Conservation (phyloP, 306 rosid genomes). For the Lathyrus tuberosus region DNA sequence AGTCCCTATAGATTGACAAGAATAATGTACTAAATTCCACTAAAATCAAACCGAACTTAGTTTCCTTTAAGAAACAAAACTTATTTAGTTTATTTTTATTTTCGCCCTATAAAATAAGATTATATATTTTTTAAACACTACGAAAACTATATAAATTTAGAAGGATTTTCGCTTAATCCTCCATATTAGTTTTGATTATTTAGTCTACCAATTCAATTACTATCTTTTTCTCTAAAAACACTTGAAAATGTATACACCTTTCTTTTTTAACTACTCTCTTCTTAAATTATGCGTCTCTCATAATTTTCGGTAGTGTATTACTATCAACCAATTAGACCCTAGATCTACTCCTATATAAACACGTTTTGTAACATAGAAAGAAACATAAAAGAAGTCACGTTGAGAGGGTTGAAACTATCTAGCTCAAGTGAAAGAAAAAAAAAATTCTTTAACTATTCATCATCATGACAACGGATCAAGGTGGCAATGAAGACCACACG, state of each 20-base stretch:
- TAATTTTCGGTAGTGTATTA: not conserved
- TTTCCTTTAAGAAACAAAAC: not conserved
- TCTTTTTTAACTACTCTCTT: not conserved
- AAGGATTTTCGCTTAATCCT: not conserved
- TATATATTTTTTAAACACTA: not conserved
- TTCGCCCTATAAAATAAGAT: not conserved
- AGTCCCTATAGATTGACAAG: not conserved
- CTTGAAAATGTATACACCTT: no score
- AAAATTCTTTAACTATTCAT: not conserved
- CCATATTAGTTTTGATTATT: not conserved
- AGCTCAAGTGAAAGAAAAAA: not conserved
- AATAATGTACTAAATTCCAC: not conserved
- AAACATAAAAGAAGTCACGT: not conserved
- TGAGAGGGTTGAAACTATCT: not conserved
- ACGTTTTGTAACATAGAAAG: not conserved
- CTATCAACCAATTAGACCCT: not conserved
- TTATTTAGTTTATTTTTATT: not conserved
- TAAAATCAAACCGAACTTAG: not conserved
- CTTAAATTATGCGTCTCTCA: not conserved
- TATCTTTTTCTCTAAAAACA: not conserved
- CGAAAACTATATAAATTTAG: not conserved
- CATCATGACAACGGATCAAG: conserved; percentile 13
- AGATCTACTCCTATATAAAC: no score
- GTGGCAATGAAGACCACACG: not conserved
- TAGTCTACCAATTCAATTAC: not conserved